Base-by-base conservation (phyloP, 2,329 filamentous ascomycete species). In the Fusarium torreyae region DNA sequence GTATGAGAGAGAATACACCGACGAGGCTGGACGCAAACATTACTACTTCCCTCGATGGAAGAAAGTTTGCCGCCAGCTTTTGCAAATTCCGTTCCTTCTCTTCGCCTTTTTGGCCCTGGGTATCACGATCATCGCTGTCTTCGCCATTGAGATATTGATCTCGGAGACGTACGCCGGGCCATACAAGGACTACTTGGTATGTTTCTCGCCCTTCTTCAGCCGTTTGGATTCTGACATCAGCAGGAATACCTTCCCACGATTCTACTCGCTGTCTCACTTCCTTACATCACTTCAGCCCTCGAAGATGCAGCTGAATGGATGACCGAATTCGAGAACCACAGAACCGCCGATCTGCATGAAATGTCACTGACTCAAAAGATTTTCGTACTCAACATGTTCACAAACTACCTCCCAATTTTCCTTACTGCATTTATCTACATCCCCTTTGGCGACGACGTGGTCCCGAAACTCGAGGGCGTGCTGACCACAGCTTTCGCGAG, bases 341-440 rank as follows among this genome's bases (percentile, higher is more conserved):
- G 92, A 55, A 94, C 91, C 0, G 84, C 89, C 33, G 89, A 91
- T 50, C 83, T 87, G 20, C 89, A 92, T 74, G 89, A 93, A 64
- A 86, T 88, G 63, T 89, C 91, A 0, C 83, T 92, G 69, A 92
- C 90, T 0, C 87, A 91, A 66, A 94, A 94, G 82, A 86, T 91
- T 9, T 94, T 94, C 62, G 84, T 93, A 34, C 86, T 94, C 75
- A 92, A 92, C 82, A 93, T 94, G 81, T 92, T 94, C 78, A 93
- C 91, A 14, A 92, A 92, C 6, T 94, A 94, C 75, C 84, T 94
- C 1, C 91, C 91, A 1, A 91, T 93, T 45, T 86, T 94, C 66
- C 82, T 94, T 8, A 94, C 91, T 0, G 92, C 92, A 0, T 94
- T 94, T 73, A 86, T 94, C 52, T 94, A 94, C 74, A 89, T 94